Evolutionary conservation across 2,329 filamentous ascomycete species (phyloP), one percentile per base, ranked within the genome.

Genomic region (Gaeumannomyces sp.): DNA sequence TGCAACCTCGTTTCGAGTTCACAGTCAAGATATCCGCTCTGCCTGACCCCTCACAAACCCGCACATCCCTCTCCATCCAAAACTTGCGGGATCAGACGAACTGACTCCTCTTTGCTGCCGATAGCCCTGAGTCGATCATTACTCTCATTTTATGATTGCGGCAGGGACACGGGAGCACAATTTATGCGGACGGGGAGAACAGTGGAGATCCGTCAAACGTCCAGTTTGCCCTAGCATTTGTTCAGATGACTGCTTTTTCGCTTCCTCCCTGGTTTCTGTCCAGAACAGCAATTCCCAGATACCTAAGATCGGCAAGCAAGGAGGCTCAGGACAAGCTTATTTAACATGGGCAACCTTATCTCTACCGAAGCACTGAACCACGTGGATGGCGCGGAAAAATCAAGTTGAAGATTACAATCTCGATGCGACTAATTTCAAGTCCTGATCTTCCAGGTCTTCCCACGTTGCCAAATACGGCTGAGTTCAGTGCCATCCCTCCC

Each of bases 231-330:
- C 16, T 22, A 22, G 19, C 13, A 45, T 16, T 16, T 45, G 38
- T 53, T 53, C 13, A n/a, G 45, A 7, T n/a, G 45, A 53, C 19
- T 22, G 19, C 45, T 53, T 11, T n/a, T n/a, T n/a, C 45, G 19
- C 19, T 22, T n/a, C 38, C 7, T 45, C 38, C 38, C 38, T 11
- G 11, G 33, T 13, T 35, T 10, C 33, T 10, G 33, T 35, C 33
- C 11, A 11, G 33, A 35, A 11, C 33, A 35, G 33, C 33, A 35
- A 35, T 13, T 11, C 1, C 11, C 2, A 13, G 53, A 4, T 57
- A n/a, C 53, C 22, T n/a, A 57, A 35, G 33, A 10, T 6, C 7
- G 6, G 85, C 85, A 33, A 89, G 82, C 27, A 90, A 74, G 70
- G 13, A 59, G 57, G 25, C 25, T 14, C 25, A 59, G 28, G 28